These are phyloP conservation scores for Teunomyces lycoperdinae DNA, from an alignment of 805 yeast genomes.

Conservation along the genomic window DNA sequence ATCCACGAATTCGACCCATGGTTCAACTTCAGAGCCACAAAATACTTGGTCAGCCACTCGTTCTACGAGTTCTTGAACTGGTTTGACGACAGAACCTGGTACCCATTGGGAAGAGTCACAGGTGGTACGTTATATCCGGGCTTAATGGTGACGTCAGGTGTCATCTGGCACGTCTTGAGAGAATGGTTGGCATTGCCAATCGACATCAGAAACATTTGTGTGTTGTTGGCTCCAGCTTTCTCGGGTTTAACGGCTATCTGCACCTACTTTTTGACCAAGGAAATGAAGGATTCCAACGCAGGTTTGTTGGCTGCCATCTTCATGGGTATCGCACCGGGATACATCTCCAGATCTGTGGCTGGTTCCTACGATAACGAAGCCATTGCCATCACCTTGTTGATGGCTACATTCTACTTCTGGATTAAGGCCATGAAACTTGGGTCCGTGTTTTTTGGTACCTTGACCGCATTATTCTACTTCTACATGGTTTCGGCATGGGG, in stretches of 20 bases:
- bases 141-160: slow-evolving; percentile 94
- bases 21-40: slow-evolving; percentile 97
- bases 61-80: slow-evolving; percentile 92
- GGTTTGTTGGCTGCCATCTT: slow-evolving; percentile 91
- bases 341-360: slow-evolving; percentile 96
- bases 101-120: slow-evolving; percentile 97
- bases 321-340: slow-evolving; percentile 98
- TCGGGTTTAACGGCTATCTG: slow-evolving; percentile 89
- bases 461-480: slow-evolving; percentile 86
- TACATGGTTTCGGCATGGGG: slow-evolving; percentile 99
- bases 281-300: slow-evolving; percentile 85
- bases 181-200: slow-evolving; percentile 70
- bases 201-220: slow-evolving; percentile 95
- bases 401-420: slow-evolving; percentile 97
- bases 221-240: slow-evolving; percentile 93
- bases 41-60: slow-evolving; percentile 77
- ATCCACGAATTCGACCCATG: slow-evolving; percentile 98
- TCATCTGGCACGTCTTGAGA: slow-evolving; percentile 72
- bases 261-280: slow-evolving; percentile 82
- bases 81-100: slow-evolving; percentile 99
- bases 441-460: slow-evolving; percentile 76
- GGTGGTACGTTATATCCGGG: slow-evolving; percentile 99
- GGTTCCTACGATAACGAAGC: slow-evolving; percentile 99
- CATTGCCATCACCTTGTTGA: slow-evolving; percentile 90
- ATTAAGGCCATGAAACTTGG: slow-evolving; percentile 91